Conservation (phyloP, 2,329 filamentous ascomycete genomes). For the Coniosporium tulheliwenetii region DNA sequence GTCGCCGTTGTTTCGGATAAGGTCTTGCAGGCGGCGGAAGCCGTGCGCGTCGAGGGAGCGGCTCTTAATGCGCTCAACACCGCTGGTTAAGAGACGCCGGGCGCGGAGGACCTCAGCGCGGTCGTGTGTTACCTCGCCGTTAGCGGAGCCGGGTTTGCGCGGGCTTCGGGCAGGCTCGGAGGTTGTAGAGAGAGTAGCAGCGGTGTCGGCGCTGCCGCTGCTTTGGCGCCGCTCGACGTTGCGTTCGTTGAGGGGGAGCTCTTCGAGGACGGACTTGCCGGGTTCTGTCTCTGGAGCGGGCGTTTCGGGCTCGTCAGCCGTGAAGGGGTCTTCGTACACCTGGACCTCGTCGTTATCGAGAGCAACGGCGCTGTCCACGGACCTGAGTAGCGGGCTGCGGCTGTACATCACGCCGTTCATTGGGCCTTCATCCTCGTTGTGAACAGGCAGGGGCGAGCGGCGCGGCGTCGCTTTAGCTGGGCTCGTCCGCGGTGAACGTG, state of each 20-base stretch:
- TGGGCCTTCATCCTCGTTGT: too few species aligned
- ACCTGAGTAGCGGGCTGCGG: too few species aligned
- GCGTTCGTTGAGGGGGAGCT: slow-evolving; percentile 34
- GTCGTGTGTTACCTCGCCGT: slow-evolving; percentile 10
- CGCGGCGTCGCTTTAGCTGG: neutral
- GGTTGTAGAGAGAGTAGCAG: neutral
- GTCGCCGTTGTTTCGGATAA: slow-evolving; percentile 49
- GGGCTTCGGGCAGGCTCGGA: slow-evolving; percentile 8
- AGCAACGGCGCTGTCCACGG: too few species aligned
- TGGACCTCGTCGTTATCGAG: slow-evolving; percentile 23
- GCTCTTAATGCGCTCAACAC: slow-evolving; percentile 55
- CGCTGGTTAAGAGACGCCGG: slow-evolving; percentile 52
- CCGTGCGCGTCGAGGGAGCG: slow-evolving; percentile 66
- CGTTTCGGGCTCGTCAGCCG: slow-evolving; percentile 16
- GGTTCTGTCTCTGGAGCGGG: slow-evolving; percentile 11
- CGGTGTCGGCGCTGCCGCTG: slow-evolving; percentile 9
- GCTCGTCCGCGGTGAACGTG: slow-evolving; percentile 10
- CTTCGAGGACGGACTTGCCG: slow-evolving; percentile 30
- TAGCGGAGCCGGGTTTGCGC: neutral
- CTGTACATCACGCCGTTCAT: too few species aligned
- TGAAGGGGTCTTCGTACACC: slow-evolving; percentile 38
- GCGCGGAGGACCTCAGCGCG: slow-evolving; percentile 27
- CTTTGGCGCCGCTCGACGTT: slow-evolving; percentile 17
- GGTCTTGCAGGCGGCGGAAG: slow-evolving; percentile 61
- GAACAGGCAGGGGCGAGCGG: too few species aligned